Conservation (phyloP, 176 grass and related monocot species). For the Chrysopogon serrulatus region DNA sequence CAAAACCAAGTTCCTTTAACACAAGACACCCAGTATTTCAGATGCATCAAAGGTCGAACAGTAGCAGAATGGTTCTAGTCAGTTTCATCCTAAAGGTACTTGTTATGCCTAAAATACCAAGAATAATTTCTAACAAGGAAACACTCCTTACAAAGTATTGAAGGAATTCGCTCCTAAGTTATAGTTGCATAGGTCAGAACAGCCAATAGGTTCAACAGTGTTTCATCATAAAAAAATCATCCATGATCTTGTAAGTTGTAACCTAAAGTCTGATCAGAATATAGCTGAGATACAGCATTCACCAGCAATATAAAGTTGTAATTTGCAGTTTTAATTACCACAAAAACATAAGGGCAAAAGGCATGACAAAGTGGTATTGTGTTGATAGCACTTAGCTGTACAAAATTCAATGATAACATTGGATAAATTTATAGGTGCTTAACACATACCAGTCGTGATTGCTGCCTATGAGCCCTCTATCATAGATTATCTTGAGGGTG, state of each 20-base stretch:
- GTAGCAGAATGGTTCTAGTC: not conserved
- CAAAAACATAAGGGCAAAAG: not conserved
- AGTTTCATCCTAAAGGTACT: not conserved
- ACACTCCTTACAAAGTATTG: not conserved
- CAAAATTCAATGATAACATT: constrained; percentile 12
- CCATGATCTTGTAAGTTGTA: not conserved
- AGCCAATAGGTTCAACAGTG: not conserved
- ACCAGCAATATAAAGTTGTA: not conserved
- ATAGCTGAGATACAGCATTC: not conserved
- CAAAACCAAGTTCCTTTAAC: constrained; percentile 3
- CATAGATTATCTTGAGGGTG: constrained; percentile 94
- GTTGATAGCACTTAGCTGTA: not conserved
- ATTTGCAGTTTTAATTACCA: not conserved
- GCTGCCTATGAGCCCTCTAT: constrained; percentile 87
- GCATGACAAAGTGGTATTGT: not conserved
- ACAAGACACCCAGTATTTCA: not conserved
- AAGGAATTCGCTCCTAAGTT: not conserved
- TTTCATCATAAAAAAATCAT: constrained; percentile 16
- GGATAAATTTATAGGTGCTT: not conserved
- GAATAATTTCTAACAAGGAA: constrained; percentile 15
- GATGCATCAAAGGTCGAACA: not conserved
- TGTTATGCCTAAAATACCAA: constrained; percentile 3
- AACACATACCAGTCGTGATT: constrained; percentile 80
- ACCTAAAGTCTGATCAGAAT: constrained; percentile 18
- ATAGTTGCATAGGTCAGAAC: not conserved